Conservation (phyloP, 2,329 filamentous ascomycete species). For the Emmonsiellopsis sp. region DNA sequence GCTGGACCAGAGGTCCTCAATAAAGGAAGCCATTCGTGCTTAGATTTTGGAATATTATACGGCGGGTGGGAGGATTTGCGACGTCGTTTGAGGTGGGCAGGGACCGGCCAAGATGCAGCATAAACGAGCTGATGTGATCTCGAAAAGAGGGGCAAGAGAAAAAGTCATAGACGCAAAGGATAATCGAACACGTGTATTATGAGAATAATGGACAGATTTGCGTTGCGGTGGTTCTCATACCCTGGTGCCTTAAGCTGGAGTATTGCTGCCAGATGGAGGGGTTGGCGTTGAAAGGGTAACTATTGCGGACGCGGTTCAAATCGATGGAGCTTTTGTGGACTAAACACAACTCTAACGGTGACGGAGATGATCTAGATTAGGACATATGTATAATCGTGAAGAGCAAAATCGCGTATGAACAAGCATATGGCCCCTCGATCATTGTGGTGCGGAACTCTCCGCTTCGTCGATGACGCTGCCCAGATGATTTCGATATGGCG, state of each 20-base stretch:
- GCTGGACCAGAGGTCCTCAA: slow-evolving; percentile 77
- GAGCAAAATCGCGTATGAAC: too few species aligned
- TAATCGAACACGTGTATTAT: not conserved
- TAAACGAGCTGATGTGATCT: not conserved
- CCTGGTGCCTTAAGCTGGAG: slow-evolving; percentile 1
- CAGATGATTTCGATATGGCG: too few species aligned
- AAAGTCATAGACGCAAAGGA: not conserved
- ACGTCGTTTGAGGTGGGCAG: not conserved
- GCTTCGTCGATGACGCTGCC: too few species aligned
- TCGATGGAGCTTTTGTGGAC: not conserved
- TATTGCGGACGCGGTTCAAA: not conserved
- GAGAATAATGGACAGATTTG: not conserved
- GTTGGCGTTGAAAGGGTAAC: not conserved
- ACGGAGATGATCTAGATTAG: too few species aligned
- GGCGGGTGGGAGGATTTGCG: not conserved
- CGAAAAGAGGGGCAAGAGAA: not conserved
- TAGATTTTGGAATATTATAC: not conserved
- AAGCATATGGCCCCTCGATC: too few species aligned
- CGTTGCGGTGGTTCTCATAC: not conserved
- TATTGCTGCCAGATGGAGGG: slow-evolving; percentile 3
- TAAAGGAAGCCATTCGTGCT: slow-evolving; percentile 40
- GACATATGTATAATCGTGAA: too few species aligned
- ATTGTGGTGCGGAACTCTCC: too few species aligned
- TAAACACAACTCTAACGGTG: not conserved
- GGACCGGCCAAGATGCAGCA: not conserved